Percentiles rank a stretch among this genome's conserved stretches.
Evolutionary conservation across 805 yeast species (phyloP).

Genomic region (Tetrapisispora pingtungensis): DNA sequence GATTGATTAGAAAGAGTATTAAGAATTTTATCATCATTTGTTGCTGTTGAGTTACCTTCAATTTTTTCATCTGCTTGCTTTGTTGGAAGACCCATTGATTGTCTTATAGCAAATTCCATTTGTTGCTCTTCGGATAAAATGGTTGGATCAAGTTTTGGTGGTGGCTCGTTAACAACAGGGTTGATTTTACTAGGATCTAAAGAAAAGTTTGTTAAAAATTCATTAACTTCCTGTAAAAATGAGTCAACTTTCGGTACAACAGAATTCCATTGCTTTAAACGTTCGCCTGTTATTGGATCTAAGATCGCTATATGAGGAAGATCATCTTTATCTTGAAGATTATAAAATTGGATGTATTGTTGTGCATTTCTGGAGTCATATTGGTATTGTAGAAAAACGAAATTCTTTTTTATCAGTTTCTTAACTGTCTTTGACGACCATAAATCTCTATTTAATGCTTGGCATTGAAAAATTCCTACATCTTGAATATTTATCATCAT

Average conservation of each 20-base stretch:
- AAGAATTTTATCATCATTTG: no score
- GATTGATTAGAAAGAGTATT: no score
- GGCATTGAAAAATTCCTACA: conserved; percentile 74
- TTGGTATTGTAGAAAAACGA: conserved; percentile 79
- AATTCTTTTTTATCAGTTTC: conserved; percentile 51
- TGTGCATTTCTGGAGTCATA: conserved; percentile 67
- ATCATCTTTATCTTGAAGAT: conserved; percentile 36
- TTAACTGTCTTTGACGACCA: conserved; percentile 71
- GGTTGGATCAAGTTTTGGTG: conserved; percentile 48
- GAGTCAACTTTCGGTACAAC: conserved; percentile 46
- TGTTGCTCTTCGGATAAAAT: conserved; percentile 76
- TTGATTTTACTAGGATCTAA: conserved; percentile 53
- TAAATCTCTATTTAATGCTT: conserved; percentile 81
- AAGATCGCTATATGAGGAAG: conserved; percentile 86
- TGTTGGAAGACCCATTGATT: conserved; percentile 40
- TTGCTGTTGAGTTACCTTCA: no score
- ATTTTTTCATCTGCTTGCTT: conserved; percentile 12
- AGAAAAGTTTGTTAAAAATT: conserved; percentile 57
- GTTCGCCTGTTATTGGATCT: conserved; percentile 94
- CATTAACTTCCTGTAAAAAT: conserved; percentile 60
- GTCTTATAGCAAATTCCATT: conserved; percentile 60
- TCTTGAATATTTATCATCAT: conserved; percentile 83
- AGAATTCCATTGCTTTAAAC: conserved; percentile 66
- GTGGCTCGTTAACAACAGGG: conserved; percentile 55
- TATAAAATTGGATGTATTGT: conserved; percentile 63